A percentile compares a stretch with the other conserved stretches of the same genome.
phyloP scores from a whole-genome alignment of 345 rosid species.

The Physaria fendleri region DNA sequence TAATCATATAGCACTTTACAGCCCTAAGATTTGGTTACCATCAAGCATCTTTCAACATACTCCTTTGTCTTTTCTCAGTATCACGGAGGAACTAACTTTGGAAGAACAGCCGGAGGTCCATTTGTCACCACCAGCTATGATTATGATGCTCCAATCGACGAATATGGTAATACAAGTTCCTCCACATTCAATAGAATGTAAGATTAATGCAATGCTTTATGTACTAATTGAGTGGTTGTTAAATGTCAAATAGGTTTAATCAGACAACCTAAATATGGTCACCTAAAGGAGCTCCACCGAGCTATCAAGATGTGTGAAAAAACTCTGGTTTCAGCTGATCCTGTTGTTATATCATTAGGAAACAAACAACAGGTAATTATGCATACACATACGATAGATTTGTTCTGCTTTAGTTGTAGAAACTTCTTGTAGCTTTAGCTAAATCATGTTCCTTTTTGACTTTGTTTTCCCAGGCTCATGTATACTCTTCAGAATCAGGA shows the following conservation, averaged over 20 bases:
- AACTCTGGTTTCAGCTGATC: constrained; percentile 79
- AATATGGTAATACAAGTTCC: constrained; percentile 53
- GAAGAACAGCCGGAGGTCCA: constrained; percentile 98
- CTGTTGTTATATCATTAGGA: constrained; percentile 75
- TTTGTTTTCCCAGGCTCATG: constrained; percentile 56
- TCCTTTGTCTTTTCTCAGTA: constrained; percentile 42
- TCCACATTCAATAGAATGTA: neutral
- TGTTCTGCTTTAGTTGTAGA: neutral
- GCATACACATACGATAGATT: neutral
- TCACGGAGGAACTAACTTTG: constrained; percentile 98
- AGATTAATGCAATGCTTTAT: neutral
- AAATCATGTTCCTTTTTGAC: constrained; percentile 7
- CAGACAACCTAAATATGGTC: too few species aligned
- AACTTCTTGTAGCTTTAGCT: constrained; percentile 2
- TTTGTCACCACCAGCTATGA: constrained; percentile 97
- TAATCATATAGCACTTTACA: neutral
- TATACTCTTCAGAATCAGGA: constrained; percentile 73
- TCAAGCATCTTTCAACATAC: neutral
- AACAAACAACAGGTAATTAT: constrained; percentile 68
- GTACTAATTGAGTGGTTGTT: constrained; percentile 16
- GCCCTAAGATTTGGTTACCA: neutral
- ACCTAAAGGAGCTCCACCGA: constrained; percentile 94
- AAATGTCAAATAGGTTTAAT: constrained; percentile 12
- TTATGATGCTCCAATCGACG: constrained; percentile 94
- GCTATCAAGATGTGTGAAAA: constrained; percentile 91